Base-by-base conservation (phyloP, 2,329 filamentous ascomycete genomes). In the Elsinoe arachidis region DNA sequence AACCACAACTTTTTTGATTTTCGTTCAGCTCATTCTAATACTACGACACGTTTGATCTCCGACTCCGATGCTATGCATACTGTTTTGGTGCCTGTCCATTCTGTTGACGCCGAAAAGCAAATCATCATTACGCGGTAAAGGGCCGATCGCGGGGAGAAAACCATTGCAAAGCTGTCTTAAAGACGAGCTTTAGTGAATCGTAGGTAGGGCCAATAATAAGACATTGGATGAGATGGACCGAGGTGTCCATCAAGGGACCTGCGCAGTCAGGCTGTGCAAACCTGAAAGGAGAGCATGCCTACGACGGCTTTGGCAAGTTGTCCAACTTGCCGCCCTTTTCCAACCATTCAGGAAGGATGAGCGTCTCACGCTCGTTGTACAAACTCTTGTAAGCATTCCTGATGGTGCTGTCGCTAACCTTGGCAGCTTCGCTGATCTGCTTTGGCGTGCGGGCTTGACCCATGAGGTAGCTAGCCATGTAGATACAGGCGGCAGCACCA, bases 341-440 rank as follows among this genome's bases (percentile, higher is more conserved):
- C 56, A 92, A 78, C 83, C 89, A 92, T 60, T 87, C 83, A 54
- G 83, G 77, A 63, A 87, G 84, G 65, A 96, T 82, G 59, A 99
- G 74, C 61, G 82, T 79, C 57, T 92, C 84, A 53, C 84, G 82
- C 51, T 86, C 84, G 15, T 80, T 78, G 69, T 91, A 92, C 51
- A 99, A 79, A 67, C 88, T 85, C 69, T 93, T 93, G 77, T 97
- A 99, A 0, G 92, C 91, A 23, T 89, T 95, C 67, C 95, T 91
- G 66, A 99, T 96, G 0, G 93, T 99, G 57, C 93, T 91, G 68
- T 99, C 95, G 69, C 90, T 96, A 26, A 99, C 93, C 63, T 90
- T 89, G 1, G 88, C 90, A 15, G 93, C 86, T 21, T 74, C 72
- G 4, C 90, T 88, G 65, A 99, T 96, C 60, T 95, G 87, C 71